Evolutionary conservation across 805 yeast genomes (phyloP).

Genomic region (Wickerhamomyces rabaulensis): DNA sequence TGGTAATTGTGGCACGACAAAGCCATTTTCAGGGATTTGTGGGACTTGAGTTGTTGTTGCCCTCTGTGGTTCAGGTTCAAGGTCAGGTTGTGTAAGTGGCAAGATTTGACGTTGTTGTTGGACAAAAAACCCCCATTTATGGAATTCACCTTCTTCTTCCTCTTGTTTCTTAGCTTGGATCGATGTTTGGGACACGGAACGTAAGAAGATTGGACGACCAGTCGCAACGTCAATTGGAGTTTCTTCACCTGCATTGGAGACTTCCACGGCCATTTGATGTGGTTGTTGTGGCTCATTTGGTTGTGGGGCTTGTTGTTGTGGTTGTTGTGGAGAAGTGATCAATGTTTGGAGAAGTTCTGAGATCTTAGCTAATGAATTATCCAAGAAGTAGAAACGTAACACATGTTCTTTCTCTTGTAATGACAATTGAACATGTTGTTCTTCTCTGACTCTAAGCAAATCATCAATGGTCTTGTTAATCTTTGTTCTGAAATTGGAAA

Average conservation of each 20-base stretch:
- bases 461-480: slow-evolving; percentile 49
- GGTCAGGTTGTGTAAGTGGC: slow-evolving; percentile 11
- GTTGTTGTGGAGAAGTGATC: slow-evolving; percentile 14
- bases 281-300: slow-evolving; percentile 31
- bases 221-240: slow-evolving; percentile 62
- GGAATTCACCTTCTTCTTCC: slow-evolving; percentile 89
- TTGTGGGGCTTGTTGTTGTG: slow-evolving; percentile 5
- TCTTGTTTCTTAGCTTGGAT: slow-evolving; percentile 71
- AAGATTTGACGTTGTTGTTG: slow-evolving; percentile 46
- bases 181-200: slow-evolving; percentile 60
- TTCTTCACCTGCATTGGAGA: slow-evolving; percentile 43
- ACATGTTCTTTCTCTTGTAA: slow-evolving; percentile 72
- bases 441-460: slow-evolving; percentile 51
- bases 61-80: slow-evolving; percentile 1
- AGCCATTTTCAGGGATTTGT: not conserved
- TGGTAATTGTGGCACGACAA: slow-evolving; percentile 32
- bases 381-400: slow-evolving; percentile 62
- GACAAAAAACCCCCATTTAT: slow-evolving; percentile 77
- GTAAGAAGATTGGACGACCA: slow-evolving; percentile 65
- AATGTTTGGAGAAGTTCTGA: slow-evolving; percentile 29
- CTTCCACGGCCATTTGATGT: slow-evolving; percentile 68
- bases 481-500: slow-evolving; percentile 31
- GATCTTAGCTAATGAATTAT: slow-evolving; percentile 59
- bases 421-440: slow-evolving; percentile 37
- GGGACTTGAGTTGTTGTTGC: not conserved